phyloP scores from a whole-genome alignment of 176 grass and related monocot species.

The Zea mays region DNA sequence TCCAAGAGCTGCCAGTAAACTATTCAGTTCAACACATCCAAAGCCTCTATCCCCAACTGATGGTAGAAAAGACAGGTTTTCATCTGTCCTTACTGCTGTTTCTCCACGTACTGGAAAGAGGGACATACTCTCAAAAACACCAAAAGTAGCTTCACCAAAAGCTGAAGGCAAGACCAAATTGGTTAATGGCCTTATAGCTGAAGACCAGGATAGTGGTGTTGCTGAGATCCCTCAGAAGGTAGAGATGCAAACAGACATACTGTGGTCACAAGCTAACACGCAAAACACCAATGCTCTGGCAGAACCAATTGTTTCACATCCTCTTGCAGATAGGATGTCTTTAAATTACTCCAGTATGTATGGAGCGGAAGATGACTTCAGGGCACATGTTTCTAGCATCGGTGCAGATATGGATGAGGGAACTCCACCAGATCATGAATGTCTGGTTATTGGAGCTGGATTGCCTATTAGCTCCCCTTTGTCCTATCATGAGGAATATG shows the following conservation, averaged over 20 bases:
- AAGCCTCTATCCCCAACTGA: constrained; percentile 32
- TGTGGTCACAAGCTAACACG: constrained; percentile 25
- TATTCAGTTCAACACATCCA: constrained; percentile 38
- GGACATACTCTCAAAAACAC: constrained; percentile 30
- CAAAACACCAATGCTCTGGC: constrained; percentile 25
- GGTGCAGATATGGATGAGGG: constrained; percentile 38
- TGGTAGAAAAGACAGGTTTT: constrained; percentile 28
- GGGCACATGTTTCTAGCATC: constrained; percentile 31
- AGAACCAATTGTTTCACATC: constrained; percentile 27
- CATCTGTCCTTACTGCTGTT: constrained; percentile 5
- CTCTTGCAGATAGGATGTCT: constrained; percentile 4
- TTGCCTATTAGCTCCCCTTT: constrained; percentile 23
- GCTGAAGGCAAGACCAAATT: constrained; percentile 21
- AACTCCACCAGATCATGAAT: constrained; percentile 23
- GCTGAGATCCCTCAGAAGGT: background rate
- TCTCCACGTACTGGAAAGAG: constrained; percentile 39
- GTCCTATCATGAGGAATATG: constrained; percentile 13
- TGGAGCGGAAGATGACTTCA: constrained; percentile 36
- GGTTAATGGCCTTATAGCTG: constrained; percentile 40
- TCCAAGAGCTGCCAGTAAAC: constrained; percentile 33
- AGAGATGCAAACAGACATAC: constrained; percentile 13
- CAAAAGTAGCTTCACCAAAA: constrained; percentile 40
- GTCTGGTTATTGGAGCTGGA: constrained; percentile 17
- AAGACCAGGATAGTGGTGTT: constrained; percentile 27
- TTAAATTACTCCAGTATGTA: constrained; percentile 40